Conservation (phyloP, 495 filamentous ascomycete genomes). For the Viridothelium virens region DNA sequence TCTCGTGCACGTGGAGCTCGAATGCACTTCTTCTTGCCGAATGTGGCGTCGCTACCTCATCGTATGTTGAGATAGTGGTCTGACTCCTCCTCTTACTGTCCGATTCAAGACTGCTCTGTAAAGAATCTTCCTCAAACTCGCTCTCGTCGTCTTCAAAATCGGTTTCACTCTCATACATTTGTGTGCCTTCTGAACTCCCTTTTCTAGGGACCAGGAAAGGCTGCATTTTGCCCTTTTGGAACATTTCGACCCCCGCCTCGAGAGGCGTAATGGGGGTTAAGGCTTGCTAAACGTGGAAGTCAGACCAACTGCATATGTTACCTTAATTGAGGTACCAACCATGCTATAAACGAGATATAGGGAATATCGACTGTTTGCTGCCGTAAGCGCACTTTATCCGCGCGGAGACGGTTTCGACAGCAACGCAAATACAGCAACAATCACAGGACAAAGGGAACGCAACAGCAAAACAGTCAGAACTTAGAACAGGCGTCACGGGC, state of each 20-base stretch:
- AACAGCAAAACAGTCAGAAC: slow-evolving; percentile 6
- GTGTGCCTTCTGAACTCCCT: slow-evolving; percentile 52
- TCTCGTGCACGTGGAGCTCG: slow-evolving; percentile 34
- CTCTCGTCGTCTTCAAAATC: slow-evolving; percentile 61
- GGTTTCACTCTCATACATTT: slow-evolving; percentile 56
- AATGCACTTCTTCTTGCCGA: slow-evolving; percentile 44
- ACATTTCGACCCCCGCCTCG: slow-evolving; percentile 46
- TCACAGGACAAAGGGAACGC: background rate
- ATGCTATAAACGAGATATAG: background rate
- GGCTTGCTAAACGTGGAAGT: slow-evolving; percentile 23
- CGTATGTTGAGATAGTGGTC: slow-evolving; percentile 68
- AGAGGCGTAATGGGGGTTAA: slow-evolving; percentile 35
- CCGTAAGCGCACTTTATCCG: slow-evolving; percentile 7
- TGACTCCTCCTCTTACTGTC: slow-evolving; percentile 54
- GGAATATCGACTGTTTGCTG: background rate
- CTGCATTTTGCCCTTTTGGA: slow-evolving; percentile 29
- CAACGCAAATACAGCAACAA: background rate
- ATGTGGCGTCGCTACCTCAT: slow-evolving; percentile 63
- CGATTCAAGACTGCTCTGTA: slow-evolving; percentile 57
- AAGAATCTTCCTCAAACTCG: slow-evolving; percentile 46
- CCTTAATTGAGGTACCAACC: background rate
- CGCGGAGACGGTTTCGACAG: background rate
- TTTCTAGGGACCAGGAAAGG: slow-evolving; percentile 41
- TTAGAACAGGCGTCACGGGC: background rate
- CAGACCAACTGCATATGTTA: slow-evolving; percentile 13